Conservation (phyloP, 2,329 filamentous ascomycete genomes). For the Fusarium penzigii region DNA sequence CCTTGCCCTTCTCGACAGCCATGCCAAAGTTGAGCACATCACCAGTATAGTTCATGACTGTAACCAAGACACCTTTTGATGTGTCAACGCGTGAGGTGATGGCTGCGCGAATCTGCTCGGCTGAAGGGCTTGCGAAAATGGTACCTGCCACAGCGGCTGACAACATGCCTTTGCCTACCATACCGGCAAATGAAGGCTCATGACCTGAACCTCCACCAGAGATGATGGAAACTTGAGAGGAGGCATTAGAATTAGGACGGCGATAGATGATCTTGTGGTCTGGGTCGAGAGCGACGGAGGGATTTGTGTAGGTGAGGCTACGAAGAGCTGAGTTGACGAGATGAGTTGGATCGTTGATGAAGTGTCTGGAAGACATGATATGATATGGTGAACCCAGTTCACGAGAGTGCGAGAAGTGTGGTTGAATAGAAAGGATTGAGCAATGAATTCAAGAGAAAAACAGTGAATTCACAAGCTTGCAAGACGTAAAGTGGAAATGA, state of each 20-base stretch:
- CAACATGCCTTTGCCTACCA: slow-evolving; percentile 80
- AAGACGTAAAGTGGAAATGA: not conserved
- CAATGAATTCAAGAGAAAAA: too few relatives aligned
- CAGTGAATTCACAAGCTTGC: too few relatives aligned
- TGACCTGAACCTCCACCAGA: slow-evolving; percentile 90
- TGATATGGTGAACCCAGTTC: too few relatives aligned
- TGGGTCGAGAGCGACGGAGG: slow-evolving; percentile 74
- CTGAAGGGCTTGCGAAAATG: slow-evolving; percentile 80
- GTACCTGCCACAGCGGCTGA: slow-evolving; percentile 82
- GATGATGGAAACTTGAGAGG: slow-evolving; percentile 75
- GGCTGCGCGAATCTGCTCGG: slow-evolving; percentile 78
- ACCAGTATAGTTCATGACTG: slow-evolving; percentile 94
- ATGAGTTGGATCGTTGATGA: slow-evolving; percentile 79
- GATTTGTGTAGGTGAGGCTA: slow-evolving; percentile 80
- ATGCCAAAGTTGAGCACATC: slow-evolving; percentile 92
- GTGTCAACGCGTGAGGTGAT: slow-evolving; percentile 73
- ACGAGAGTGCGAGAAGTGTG: too few relatives aligned
- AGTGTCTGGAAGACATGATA: slow-evolving; percentile 71
- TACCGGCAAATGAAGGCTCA: slow-evolving; percentile 83
- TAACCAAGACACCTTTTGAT: slow-evolving; percentile 76
- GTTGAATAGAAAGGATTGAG: too few relatives aligned
- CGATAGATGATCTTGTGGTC: slow-evolving; percentile 84
- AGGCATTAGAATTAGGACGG: slow-evolving; percentile 49
- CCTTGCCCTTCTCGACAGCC: slow-evolving; percentile 88
- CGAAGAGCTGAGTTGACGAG: slow-evolving; percentile 77